These are phyloP conservation scores for Lichtheimia ramosa DNA, from an alignment of 371 early-diverging fungal species.

Conservation along the genomic window DNA sequence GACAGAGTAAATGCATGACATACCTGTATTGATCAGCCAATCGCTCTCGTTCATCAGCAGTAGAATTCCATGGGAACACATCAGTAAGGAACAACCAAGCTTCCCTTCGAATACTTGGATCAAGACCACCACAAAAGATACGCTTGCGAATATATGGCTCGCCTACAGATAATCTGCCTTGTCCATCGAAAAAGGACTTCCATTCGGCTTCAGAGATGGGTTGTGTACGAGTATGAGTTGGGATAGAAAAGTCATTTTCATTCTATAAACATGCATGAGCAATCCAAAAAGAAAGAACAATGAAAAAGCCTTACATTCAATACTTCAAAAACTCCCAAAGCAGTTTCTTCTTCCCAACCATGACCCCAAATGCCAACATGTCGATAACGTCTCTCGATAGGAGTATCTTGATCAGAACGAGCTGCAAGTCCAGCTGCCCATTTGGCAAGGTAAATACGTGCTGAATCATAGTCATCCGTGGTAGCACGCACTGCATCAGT, in stretches of 20 bases:
- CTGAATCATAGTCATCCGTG: conserved; percentile 82
- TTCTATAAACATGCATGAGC: conserved; percentile 13
- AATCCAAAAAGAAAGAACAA: neutral
- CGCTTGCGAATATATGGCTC: conserved; percentile 55
- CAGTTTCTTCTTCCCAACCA: conserved; percentile 46
- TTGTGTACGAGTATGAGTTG: conserved; percentile 49
- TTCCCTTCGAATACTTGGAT: conserved; percentile 68
- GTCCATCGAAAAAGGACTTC: conserved; percentile 68
- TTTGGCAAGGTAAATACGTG: conserved; percentile 80
- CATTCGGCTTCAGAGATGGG: conserved; percentile 76
- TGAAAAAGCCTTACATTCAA: conserved; percentile 30
- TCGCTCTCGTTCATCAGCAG: conserved; percentile 59
- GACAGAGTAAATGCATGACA: neutral
- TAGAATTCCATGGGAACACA: conserved; percentile 80
- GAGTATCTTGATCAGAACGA: conserved; percentile 32
- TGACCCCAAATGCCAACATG: conserved; percentile 51
- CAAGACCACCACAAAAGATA: conserved; percentile 79
- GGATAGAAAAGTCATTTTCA: conserved; percentile 44
- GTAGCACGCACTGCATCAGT: conserved; percentile 47
- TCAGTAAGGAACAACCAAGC: conserved; percentile 87
- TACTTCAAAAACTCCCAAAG: conserved; percentile 48
- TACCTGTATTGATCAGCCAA: conserved; percentile 56
- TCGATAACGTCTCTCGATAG: conserved; percentile 34
- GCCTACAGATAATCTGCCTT: conserved; percentile 56
- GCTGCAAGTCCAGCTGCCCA: conserved; percentile 75